phyloP scores from a whole-genome alignment of 2,329 filamentous ascomycete genomes.

The Fusarium sp. region DNA sequence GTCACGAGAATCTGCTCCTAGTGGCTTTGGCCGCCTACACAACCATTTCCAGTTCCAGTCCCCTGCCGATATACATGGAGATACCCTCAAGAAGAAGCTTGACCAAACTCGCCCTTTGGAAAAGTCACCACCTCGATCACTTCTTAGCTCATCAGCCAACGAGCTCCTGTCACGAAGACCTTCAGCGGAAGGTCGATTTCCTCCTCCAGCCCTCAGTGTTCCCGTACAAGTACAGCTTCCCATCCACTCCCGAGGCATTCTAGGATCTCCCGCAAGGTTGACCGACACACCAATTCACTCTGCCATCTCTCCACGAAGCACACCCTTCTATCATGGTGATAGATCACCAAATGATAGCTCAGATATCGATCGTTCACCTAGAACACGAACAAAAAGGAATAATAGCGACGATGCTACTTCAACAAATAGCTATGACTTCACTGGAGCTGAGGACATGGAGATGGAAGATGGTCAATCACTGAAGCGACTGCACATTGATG shows the following conservation, averaged over 20 bases:
- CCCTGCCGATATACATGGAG: conserved; percentile 58
- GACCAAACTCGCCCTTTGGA: conserved; percentile 58
- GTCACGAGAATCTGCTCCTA: conserved; percentile 53
- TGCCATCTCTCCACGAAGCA: conserved; percentile 57
- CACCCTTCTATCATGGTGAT: conserved; percentile 54
- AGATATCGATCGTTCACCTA: conserved; percentile 60
- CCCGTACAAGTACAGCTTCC: conserved; percentile 55
- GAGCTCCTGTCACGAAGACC: conserved; percentile 51
- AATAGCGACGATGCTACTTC: conserved; percentile 64
- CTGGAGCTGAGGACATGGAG: conserved; percentile 55
- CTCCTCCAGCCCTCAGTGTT: conserved; percentile 52
- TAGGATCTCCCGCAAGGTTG: conserved; percentile 56
- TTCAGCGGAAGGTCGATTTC: conserved; percentile 52
- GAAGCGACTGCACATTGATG: conserved; percentile 62
- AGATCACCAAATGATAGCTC: conserved; percentile 55
- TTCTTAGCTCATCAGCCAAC: conserved; percentile 54
- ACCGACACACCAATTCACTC: conserved; percentile 59
- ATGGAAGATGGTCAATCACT: conserved; percentile 62
- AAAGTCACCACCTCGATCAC: conserved; percentile 57
- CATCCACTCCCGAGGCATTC: conserved; percentile 51
- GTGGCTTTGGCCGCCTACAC: conserved; percentile 61
- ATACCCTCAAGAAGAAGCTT: conserved; percentile 65
- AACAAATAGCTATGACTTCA: conserved; percentile 55
- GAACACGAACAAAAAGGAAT: conserved; percentile 56
- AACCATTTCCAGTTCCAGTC: conserved; percentile 59